These are phyloP conservation scores for Stachybotrys echinatus DNA, from an alignment of 2,329 filamentous ascomycete species.

Conservation along the genomic window DNA sequence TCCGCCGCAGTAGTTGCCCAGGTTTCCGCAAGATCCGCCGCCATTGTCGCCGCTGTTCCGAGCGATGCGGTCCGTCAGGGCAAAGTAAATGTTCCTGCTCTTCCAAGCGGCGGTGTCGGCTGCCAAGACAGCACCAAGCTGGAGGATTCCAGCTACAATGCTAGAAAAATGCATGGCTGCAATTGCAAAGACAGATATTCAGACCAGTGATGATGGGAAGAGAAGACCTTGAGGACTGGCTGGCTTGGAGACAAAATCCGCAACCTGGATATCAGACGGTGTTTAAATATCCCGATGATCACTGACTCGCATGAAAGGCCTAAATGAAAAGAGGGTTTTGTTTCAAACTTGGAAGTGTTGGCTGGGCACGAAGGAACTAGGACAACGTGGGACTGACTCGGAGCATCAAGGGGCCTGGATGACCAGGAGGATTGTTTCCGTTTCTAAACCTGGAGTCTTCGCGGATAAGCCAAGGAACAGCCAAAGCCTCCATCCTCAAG, in stretches of 20 bases:
- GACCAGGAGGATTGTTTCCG: no score
- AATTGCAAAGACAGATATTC: background rate
- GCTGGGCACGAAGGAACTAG: no score
- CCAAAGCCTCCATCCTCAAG: background rate
- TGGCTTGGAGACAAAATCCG: no score
- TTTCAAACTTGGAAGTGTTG: no score
- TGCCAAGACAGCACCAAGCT: constrained; percentile 11
- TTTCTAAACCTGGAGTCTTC: no score
- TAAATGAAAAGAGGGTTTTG: background rate
- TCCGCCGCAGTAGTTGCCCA: constrained; percentile 54
- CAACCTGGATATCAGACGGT: no score
- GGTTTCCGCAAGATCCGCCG: constrained; percentile 33
- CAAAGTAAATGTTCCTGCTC: constrained; percentile 52
- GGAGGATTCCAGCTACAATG: constrained; percentile 5
- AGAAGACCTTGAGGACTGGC: no score
- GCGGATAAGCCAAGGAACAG: background rate
- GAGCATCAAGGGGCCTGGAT: no score
- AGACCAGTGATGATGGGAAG: no score
- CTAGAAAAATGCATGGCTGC: background rate
- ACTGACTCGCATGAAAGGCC: background rate
- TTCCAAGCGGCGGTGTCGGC: constrained; percentile 42
- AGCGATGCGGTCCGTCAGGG: constrained; percentile 52
- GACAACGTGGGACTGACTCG: no score
- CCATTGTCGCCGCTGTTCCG: constrained; percentile 35
- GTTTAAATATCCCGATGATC: no score